Conservation (phyloP, 805 yeast species). For the Clavispora phyllophila region DNA sequence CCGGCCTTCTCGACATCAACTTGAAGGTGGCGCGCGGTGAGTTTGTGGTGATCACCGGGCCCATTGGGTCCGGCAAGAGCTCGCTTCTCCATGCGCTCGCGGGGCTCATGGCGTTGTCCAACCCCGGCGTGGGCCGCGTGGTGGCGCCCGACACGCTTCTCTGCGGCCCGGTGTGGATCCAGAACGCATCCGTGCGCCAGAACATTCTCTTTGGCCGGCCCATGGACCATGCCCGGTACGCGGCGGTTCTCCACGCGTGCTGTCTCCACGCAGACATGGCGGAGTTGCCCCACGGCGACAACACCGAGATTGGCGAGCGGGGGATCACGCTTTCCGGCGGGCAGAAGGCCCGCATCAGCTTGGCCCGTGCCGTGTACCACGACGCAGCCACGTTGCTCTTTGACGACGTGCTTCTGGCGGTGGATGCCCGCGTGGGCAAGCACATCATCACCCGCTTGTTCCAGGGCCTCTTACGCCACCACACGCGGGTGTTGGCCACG, state of each 20-base stretch:
- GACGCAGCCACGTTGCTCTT: conserved; percentile 29
- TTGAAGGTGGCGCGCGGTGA: conserved; percentile 27
- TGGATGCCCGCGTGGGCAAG: conserved; percentile 39
- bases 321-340: conserved; percentile 44
- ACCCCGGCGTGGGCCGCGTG: conserved; percentile 22
- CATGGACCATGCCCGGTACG: conserved; percentile 25
- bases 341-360: conserved; percentile 40
- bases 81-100: conserved; percentile 37
- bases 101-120: conserved; percentile 33
- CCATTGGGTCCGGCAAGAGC: conserved; percentile 41
- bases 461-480: conserved; percentile 26
- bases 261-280: conserved; percentile 35
- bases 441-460: conserved; percentile 35
- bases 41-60: conserved; percentile 39
- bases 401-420: conserved; percentile 43
- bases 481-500: conserved; percentile 38
- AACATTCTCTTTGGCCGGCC: conserved; percentile 35
- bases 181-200: conserved; percentile 37
- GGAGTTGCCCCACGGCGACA: conserved; percentile 31
- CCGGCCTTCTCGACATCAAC: conserved; percentile 31
- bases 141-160: conserved; percentile 26
- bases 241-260: conserved; percentile 31
- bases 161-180: conserved; percentile 40
- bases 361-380: conserved; percentile 40
- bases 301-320: conserved; percentile 41